Base-by-base conservation (phyloP, 2,329 filamentous ascomycete genomes). In the Botryotinia convoluta region DNA sequence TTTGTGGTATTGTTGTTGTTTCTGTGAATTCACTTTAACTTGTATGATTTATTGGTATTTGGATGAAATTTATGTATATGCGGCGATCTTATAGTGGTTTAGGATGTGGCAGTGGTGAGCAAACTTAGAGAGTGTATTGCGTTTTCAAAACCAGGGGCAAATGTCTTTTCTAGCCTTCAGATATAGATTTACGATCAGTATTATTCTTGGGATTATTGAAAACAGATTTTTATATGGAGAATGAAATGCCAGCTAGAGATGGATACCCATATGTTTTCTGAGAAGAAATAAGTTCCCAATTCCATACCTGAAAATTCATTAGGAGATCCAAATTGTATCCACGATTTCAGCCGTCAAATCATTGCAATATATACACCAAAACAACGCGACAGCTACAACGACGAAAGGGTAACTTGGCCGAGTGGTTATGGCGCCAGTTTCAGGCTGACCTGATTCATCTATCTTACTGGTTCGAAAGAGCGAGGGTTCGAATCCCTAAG, bases 401-500 rank as follows among this genome's bases (percentile, higher is more conserved):
- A 29, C 29, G 45, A 37, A 4, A 1, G 1, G 77, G 78, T 73
- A 76, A 81, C 76, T 75, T 81, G 79, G 79, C 79, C 79, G 80
- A 81, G 80, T 78, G 79, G 80, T 81, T 81, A 81, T 79, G 80
- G 80, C 80, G 80, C 79, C 76, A 80, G 80, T 79, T 81, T 81
- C 80, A 81, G 80, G 78, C 54, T 35, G 5, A 74, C 71, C 65
- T 74, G 73, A 75, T 74, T 63, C 70, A 16, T 1, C n/a, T 42
- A 72, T 22, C 5, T 29, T 73, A 70, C 71, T 73, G 71, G 71
- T 73, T 81, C 79, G 78, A 78, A 80, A 80, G 79, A 81, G 78
- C 80, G 79, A 76, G 80, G 78, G 79, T 81, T 81, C 79, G 79
- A 81, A 77, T 80, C 79, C 79, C 79, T 76, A 78, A 62, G 37